Conservation (phyloP, 2,329 filamentous ascomycete species). For the Colletotrichum neosansevieriae region DNA sequence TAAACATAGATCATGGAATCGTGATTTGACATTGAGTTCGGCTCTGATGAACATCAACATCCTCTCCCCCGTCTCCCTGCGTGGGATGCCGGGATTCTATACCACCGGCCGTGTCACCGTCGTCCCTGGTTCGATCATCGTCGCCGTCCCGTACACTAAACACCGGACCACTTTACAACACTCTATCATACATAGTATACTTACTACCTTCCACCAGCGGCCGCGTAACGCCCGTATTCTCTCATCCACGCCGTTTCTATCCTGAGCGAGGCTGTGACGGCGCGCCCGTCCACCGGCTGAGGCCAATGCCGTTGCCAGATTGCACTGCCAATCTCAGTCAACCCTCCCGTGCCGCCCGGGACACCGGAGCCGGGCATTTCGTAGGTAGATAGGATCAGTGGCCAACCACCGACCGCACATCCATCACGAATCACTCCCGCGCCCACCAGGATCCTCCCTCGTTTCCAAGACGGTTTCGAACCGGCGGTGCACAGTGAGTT, state of each 20-base stretch:
- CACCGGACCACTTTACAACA: background rate
- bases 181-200: constrained; percentile 22
- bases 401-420: background rate
- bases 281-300: background rate
- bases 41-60: background rate
- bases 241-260: constrained; percentile 23
- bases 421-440: constrained; percentile 6
- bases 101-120: background rate
- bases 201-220: background rate
- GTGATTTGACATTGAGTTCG: constrained; percentile 25
- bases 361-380: constrained; percentile 25
- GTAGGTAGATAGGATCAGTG: background rate
- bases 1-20: background rate
- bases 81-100: background rate
- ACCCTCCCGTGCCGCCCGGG: constrained; percentile 28
- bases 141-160: background rate
- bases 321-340: constrained; percentile 21
- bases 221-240: constrained; percentile 20
- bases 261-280: constrained; percentile 35
- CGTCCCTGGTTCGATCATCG: background rate
- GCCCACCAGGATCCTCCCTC: background rate
- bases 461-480: constrained; percentile 1
- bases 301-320: no score
- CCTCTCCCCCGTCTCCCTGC: background rate
- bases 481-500: background rate